Percentiles rank a stretch among this genome's conserved stretches.
Conservation (phyloP, 2,329 filamentous ascomycete species). For the Saccharata proteae region DNA sequence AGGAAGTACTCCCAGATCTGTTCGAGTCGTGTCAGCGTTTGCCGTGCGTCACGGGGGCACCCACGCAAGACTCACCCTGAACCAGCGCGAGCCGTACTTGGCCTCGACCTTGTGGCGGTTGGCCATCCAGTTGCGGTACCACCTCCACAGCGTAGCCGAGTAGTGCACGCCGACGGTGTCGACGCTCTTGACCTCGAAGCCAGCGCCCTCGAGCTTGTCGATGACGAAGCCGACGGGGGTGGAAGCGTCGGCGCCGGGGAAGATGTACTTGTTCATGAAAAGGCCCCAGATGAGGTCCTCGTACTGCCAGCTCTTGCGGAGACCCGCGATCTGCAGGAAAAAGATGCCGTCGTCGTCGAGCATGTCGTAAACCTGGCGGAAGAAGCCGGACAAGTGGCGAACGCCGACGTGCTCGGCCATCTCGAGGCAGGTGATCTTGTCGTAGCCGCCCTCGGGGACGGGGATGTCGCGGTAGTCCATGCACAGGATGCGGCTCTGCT, state of each 20-base stretch:
- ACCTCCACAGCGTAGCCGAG: constrained; percentile 90
- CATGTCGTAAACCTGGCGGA: constrained; percentile 85
- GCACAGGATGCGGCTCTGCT: constrained; percentile 85
- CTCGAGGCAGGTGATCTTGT: constrained; percentile 95
- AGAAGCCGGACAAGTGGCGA: constrained; percentile 69
- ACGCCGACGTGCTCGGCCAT: constrained; percentile 99
- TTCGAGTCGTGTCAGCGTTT: neutral
- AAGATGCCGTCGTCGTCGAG: constrained; percentile 92
- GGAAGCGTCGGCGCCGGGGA: constrained; percentile 91
- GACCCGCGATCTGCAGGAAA: constrained; percentile 89
- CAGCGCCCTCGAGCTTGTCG: constrained; percentile 71
- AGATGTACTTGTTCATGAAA: constrained; percentile 99
- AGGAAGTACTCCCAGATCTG: constrained; percentile 90
- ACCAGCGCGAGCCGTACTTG: constrained; percentile 95
- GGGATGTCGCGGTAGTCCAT: constrained; percentile 96
- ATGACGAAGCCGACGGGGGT: constrained; percentile 84
- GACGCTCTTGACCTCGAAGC: constrained; percentile 81
- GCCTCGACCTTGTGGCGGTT: constrained; percentile 86
- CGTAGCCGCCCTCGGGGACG: constrained; percentile 63
- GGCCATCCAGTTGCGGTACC: constrained; percentile 97
- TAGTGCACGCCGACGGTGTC: constrained; percentile 97
- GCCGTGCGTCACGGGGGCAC: no score
- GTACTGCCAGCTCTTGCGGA: constrained; percentile 93
- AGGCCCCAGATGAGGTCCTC: constrained; percentile 96
- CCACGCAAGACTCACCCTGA: constrained; percentile 53